These are phyloP conservation scores for Puya raimondii DNA, from an alignment of 176 grass and related monocot species.

Conservation along the genomic window DNA sequence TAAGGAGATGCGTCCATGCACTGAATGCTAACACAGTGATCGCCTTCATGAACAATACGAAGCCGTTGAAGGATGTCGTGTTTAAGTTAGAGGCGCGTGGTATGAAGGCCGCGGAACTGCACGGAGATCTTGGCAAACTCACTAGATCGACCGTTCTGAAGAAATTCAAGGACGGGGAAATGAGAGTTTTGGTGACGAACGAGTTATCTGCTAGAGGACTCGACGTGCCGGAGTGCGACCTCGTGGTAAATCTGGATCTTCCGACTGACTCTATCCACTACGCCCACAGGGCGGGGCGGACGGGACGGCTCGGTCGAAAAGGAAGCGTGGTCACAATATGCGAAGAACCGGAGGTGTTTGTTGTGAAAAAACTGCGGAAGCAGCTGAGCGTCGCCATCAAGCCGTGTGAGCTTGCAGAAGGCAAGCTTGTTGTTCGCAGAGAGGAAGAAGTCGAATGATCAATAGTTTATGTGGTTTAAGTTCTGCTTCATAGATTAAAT, in stretches of 20 bases:
- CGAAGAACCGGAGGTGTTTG: conserved; percentile 80
- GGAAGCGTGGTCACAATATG: conserved; percentile 77
- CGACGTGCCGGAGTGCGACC: conserved; percentile 89
- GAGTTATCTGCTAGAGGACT: conserved; percentile 82
- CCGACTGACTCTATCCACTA: conserved; percentile 88
- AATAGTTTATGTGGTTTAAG: neutral
- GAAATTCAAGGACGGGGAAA: conserved; percentile 72
- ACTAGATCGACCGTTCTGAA: conserved; percentile 73
- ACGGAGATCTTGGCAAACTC: conserved; percentile 86
- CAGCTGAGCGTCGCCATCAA: conserved; percentile 47
- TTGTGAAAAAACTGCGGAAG: conserved; percentile 80
- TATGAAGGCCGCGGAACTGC: conserved; percentile 66
- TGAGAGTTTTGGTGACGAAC: conserved; percentile 84
- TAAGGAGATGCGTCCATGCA: conserved; percentile 79
- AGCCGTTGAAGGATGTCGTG: conserved; percentile 91
- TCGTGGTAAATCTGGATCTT: conserved; percentile 91
- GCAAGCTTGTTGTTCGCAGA: conserved; percentile 26
- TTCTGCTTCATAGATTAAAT: neutral
- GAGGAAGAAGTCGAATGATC: conserved; percentile 32
- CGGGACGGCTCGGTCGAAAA: conserved; percentile 69
- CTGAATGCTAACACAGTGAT: conserved; percentile 71
- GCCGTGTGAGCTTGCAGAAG: conserved; percentile 40
- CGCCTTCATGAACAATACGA: conserved; percentile 88
- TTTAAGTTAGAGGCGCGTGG: conserved; percentile 89
- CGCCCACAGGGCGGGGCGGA: conserved; percentile 85